Base-by-base conservation (phyloP, 2,329 filamentous ascomycete genomes). In the Rhynchosporium graminicola region DNA sequence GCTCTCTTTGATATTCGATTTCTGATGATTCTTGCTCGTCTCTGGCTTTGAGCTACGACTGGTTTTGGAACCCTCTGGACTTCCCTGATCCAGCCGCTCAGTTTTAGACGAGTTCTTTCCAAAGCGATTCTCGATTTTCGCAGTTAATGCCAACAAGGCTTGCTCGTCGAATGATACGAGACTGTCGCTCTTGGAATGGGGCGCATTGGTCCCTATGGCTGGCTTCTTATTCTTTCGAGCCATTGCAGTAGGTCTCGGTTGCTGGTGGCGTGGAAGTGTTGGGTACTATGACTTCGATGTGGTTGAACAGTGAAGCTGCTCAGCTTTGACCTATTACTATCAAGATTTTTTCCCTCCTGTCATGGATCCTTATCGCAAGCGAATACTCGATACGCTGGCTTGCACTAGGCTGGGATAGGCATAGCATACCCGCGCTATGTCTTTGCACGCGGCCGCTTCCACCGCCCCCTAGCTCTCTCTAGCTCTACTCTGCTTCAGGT, bases 111-210 rank as follows among this genome's bases (percentile, higher is more conserved):
- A 48, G 62, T 68, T 65, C 63, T 77, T 77, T 43, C 75, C 72
- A 66, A 87, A 77, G 60, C 78, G 79, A 68, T 81, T 77, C 68
- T 86, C 83, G 65, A 87, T 83, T 71, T 80, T 82, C 40, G 80
- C 78, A 4, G 84, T 87, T 69, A 87, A 73, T 63, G 81, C 77
- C 7, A 78, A 77, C 61, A 87, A 74, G 5, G 82, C 77, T 43
- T 77, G 75, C 63, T 82, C 78, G 65, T 85, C 78, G 63, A 87
- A 82, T 36, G 70, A 69, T 33, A 76, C 74, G 65, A 78, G 71
- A 38, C 46, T 61, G n/a, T 60, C 60, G 9, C 61, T 57, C 38
- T 65, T 59, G n/a, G 51, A 38, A 10, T 62, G 64, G 3, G 64
- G 52, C 10, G 54, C 29, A 15, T 42, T 20, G 74, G 58, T 50